A percentile compares a stretch with the other conserved stretches of the same genome.
phyloP scores from a whole-genome alignment of 2,329 filamentous ascomycete genomes.

The Fusarium vanettenii region DNA sequence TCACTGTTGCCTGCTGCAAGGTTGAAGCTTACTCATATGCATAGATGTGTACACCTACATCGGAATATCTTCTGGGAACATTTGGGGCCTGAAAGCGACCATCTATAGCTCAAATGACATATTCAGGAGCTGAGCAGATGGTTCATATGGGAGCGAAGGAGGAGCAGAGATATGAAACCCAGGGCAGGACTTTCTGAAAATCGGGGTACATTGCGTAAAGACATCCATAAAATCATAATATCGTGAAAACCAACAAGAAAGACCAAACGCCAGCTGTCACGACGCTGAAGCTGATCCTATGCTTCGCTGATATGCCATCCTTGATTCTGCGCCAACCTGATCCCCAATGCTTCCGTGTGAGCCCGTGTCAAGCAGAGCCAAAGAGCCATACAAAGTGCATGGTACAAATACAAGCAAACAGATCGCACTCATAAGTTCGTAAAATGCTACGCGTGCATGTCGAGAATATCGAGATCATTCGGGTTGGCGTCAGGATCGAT shows the following conservation, averaged over 20 bases:
- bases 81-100: slow-evolving; percentile 71
- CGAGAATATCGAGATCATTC: slow-evolving; percentile 51
- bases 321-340: slow-evolving; percentile 3
- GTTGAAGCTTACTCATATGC: slow-evolving; percentile 22
- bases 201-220: slow-evolving; percentile 5
- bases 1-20: slow-evolving; percentile 37
- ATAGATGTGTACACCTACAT: slow-evolving; percentile 76
- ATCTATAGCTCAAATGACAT: slow-evolving; percentile 63
- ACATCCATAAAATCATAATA: slow-evolving; percentile 23
- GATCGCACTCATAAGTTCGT: neutral
- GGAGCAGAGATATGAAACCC: neutral
- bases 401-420: neutral
- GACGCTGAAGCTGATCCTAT: slow-evolving; percentile 12
- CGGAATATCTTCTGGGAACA: slow-evolving; percentile 69
- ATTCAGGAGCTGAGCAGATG: slow-evolving; percentile 39
- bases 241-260: slow-evolving; percentile 18
- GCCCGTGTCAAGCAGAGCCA: neutral
- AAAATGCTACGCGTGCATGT: slow-evolving; percentile 14
- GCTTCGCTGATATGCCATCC: slow-evolving; percentile 15
- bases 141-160: slow-evolving; percentile 11
- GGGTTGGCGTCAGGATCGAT: slow-evolving; percentile 54
- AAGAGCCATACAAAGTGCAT: neutral
- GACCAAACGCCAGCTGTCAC: slow-evolving; percentile 24
- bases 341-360: neutral
- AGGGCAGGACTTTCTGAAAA: neutral